Percentiles rank a stretch among this genome's conserved stretches.
Evolutionary conservation across 495 filamentous ascomycete genomes (phyloP).

Genomic region (Neurospora sp.): DNA sequence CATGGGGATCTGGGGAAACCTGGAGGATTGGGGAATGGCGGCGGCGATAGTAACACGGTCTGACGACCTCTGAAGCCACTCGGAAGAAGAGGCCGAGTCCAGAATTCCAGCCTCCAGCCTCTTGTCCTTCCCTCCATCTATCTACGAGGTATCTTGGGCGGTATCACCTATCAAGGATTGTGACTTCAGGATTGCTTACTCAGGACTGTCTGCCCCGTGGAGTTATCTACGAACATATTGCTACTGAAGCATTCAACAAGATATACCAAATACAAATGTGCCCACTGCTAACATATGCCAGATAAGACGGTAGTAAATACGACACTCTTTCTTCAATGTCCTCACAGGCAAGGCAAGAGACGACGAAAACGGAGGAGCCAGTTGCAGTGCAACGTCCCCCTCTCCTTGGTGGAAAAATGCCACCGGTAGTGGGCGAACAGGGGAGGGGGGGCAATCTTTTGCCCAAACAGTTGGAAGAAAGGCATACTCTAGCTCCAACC

Average conservation of each 20-base stretch:
- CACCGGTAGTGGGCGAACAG: background rate
- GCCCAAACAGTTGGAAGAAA: background rate
- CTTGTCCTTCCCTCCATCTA: background rate
- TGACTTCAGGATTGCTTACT: background rate
- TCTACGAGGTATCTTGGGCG: background rate
- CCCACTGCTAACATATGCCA: background rate
- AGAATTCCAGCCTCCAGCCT: background rate
- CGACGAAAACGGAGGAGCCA: background rate
- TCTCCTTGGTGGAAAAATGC: conserved; percentile 14
- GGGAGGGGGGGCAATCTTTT: conserved; percentile 1
- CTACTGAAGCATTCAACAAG: background rate
- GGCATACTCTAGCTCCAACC: background rate
- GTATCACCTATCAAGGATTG: background rate
- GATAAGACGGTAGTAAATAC: background rate
- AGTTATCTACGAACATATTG: background rate
- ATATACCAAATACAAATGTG: background rate
- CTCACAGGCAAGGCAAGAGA: background rate
- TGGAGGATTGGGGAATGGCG: background rate
- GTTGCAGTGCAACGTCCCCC: background rate
- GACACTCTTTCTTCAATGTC: background rate
- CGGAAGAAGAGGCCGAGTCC: background rate
- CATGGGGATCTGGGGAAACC: background rate
- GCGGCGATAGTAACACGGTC: background rate
- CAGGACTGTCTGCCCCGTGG: background rate
- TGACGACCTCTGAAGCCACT: background rate